Evolutionary conservation across 768 basidiomycete species (phyloP), one percentile per base, ranked within the genome.

Genomic region (Amanita pallidorosea): DNA sequence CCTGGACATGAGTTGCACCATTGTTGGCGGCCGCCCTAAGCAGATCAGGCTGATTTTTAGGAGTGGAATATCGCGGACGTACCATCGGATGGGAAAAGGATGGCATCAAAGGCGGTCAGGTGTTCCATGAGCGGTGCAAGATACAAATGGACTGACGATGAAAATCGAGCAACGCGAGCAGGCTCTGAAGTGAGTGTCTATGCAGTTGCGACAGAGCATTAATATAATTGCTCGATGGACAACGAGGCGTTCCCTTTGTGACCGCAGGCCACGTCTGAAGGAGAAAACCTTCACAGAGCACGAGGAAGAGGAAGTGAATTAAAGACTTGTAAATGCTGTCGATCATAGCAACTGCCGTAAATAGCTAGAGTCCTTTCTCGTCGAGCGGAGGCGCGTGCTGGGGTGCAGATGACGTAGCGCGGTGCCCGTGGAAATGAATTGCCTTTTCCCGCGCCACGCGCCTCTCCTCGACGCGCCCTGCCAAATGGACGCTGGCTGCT

Each of bases 61-160:
- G 51, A 17, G n/a, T 22, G 4, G 35, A 36, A 40, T 12, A 12
- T 25, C 27, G 40, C 36, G 22, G 20, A 56, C 58, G 43, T 53
- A 71, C 79, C 81, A 54, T 90, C 88, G 33, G 83, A 78, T 23
- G 88, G 86, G 61, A 90, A 84, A 54, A 89, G 71, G 56, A 90
- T 77, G 41, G 84, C 84, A 20, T 85, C 79, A 60, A 73, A 82
- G n/a, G 76, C 70, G 27, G 70, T 63, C 53, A 84, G 67, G 55
- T 79, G 75, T 59, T 84, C 83, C 85, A 88, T 87, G 46, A 53
- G 40, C 22, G 41, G 53, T 42, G 27, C 54, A 55, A 36, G 18
- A 47, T 13, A 48, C 22, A 36, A 36, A 34, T 23, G 1, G 23
- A 38, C 23, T 33, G 22, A 35, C 25, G 17, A 31, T 35, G 29